Percentiles rank a stretch among this genome's conserved stretches.
phyloP scores from a whole-genome alignment of 2,329 filamentous ascomycete species.

The Orbilia brochopaga region DNA sequence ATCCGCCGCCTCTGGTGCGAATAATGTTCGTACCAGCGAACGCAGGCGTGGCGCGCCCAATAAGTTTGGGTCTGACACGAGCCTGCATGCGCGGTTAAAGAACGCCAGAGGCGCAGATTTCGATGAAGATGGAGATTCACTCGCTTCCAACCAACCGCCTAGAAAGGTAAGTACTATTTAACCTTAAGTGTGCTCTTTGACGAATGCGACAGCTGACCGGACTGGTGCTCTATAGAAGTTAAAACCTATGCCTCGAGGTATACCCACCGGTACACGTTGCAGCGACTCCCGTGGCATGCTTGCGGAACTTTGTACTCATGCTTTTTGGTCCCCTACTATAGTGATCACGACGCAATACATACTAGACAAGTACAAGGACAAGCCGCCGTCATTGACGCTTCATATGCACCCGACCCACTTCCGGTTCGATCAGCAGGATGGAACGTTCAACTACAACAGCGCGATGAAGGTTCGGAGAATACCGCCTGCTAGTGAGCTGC shows the following conservation, averaged over 20 bases:
- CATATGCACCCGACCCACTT: slow-evolving; percentile 87
- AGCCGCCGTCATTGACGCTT: slow-evolving; percentile 80
- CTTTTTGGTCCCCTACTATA: slow-evolving; percentile 56
- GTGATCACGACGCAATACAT: slow-evolving; percentile 79
- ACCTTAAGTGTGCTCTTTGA: not conserved
- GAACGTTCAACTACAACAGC: slow-evolving; percentile 88
- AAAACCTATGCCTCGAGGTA: slow-evolving; percentile 51
- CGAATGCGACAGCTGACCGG: not conserved
- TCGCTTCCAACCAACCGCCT: slow-evolving; percentile 40
- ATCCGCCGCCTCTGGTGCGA: slow-evolving; percentile 30
- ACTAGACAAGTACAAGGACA: slow-evolving; percentile 76
- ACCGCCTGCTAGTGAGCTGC: not conserved
- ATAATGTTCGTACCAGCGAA: slow-evolving; percentile 47
- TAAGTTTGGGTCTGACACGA: slow-evolving; percentile 38
- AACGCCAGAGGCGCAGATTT: slow-evolving; percentile 38
- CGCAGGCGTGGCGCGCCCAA: slow-evolving; percentile 41
- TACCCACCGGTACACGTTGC: slow-evolving; percentile 51
- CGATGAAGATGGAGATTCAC: slow-evolving; percentile 48
- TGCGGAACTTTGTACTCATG: slow-evolving; percentile 39
- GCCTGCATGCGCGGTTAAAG: slow-evolving; percentile 29
- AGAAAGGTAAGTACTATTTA: slow-evolving; percentile 29
- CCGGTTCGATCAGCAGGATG: slow-evolving; percentile 90
- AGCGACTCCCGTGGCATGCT: slow-evolving; percentile 21
- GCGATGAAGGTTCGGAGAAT: slow-evolving; percentile 71
- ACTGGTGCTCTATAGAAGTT: slow-evolving; percentile 39